Conservation (phyloP, 208 protist genomes). For the Balamuthia mandrillaris region DNA sequence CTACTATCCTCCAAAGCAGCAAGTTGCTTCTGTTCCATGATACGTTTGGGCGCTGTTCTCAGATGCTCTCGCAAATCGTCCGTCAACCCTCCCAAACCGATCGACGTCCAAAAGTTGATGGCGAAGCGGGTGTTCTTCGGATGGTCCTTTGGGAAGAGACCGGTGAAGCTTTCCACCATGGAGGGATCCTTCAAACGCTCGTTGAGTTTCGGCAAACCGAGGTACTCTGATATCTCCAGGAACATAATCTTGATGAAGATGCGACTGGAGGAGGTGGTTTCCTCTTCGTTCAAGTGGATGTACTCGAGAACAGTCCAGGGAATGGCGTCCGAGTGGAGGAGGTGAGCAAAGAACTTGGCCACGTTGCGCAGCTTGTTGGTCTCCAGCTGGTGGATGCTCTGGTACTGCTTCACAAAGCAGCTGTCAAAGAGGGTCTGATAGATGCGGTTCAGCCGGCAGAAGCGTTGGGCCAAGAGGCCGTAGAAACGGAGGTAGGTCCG, state of each 20-base stretch:
- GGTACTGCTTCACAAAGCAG: constrained; percentile 76
- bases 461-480: constrained; percentile 89
- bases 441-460: constrained; percentile 86
- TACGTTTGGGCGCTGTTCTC: constrained; percentile 17
- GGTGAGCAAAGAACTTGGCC: constrained; percentile 92
- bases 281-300: constrained; percentile 77
- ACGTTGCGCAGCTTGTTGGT: constrained; percentile 96
- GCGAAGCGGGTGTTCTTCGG: constrained; percentile 83
- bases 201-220: constrained; percentile 70
- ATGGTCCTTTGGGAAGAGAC: constrained; percentile 81
- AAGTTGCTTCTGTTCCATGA: constrained; percentile 13
- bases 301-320: constrained; percentile 81
- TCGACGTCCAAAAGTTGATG: constrained; percentile 92
- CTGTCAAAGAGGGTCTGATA: constrained; percentile 52
- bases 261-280: constrained; percentile 82
- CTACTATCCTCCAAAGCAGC: neutral
- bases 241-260: constrained; percentile 92
- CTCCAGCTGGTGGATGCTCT: constrained; percentile 85
- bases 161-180: constrained; percentile 62
- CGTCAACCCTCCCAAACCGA: constrained; percentile 78
- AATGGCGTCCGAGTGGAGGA: constrained; percentile 90
- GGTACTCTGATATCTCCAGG: constrained; percentile 67
- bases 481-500: constrained; percentile 91
- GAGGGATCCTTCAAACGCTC: constrained; percentile 69
- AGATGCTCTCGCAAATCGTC: constrained; percentile 38